phyloP scores from a whole-genome alignment of 2,329 filamentous ascomycete genomes.

The Ophiostoma triangulosporum region DNA sequence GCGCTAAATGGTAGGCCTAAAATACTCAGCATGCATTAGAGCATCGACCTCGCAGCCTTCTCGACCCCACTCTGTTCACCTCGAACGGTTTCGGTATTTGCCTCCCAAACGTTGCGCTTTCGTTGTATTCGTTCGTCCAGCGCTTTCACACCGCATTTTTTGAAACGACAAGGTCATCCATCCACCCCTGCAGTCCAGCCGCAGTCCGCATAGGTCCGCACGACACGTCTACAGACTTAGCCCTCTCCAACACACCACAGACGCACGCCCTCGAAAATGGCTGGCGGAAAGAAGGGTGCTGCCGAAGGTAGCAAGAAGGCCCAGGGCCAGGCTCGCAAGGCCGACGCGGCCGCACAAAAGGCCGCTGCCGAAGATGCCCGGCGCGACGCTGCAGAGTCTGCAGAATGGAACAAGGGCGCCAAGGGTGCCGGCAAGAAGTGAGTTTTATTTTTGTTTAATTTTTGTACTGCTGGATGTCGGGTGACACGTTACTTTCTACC shows the following conservation, averaged over 20 bases:
- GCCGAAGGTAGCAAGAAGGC: slow-evolving; percentile 84
- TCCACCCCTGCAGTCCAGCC: neutral
- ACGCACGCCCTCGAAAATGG: neutral
- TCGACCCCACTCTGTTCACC: neutral
- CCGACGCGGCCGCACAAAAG: slow-evolving; percentile 72
- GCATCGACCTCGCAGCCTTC: too few relatives aligned
- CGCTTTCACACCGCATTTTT: neutral
- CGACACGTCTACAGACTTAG: neutral
- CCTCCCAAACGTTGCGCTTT: neutral
- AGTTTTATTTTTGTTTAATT: slow-evolving; percentile 20
- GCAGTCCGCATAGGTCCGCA: neutral
- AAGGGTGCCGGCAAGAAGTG: slow-evolving; percentile 85
- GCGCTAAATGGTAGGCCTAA: too few relatives aligned
- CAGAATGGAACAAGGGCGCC: slow-evolving; percentile 72
- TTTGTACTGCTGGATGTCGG: neutral
- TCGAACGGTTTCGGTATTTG: neutral
- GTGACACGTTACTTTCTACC: too few relatives aligned
- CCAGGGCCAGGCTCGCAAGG: slow-evolving; percentile 82
- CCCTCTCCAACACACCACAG: neutral
- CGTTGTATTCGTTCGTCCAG: neutral
- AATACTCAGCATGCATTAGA: too few relatives aligned
- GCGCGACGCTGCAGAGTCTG: slow-evolving; percentile 52
- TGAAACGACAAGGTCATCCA: neutral
- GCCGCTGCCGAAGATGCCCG: slow-evolving; percentile 55
- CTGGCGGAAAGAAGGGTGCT: slow-evolving; percentile 58